Percentiles rank a stretch among this genome's conserved stretches.
phyloP scores from a whole-genome alignment of 2,329 filamentous ascomycete species.

The Penicillium sp. region DNA sequence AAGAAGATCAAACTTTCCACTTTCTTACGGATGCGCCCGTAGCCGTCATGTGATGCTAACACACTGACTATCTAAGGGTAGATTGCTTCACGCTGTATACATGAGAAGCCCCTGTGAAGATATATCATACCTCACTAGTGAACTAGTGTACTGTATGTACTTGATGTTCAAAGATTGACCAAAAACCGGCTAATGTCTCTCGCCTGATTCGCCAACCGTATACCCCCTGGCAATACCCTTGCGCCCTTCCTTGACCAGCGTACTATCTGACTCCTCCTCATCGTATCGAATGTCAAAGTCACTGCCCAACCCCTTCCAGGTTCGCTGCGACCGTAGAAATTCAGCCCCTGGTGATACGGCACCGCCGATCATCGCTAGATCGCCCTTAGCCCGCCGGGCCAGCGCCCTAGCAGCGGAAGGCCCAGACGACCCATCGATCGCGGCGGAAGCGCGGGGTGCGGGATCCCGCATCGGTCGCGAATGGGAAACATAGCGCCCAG shows the following conservation, averaged over 20 bases:
- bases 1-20: not conserved
- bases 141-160: not conserved
- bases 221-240: constrained; percentile 90
- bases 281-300: constrained; percentile 70
- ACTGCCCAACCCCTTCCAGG: constrained; percentile 88
- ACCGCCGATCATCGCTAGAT: constrained; percentile 79
- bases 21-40: constrained; percentile 23
- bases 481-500: constrained; percentile 77
- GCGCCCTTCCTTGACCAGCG: constrained; percentile 78
- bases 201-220: constrained; percentile 63
- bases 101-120: not conserved
- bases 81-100: not conserved
- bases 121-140: not conserved
- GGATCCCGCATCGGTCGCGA: constrained; percentile 54
- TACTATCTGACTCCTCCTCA: constrained; percentile 57
- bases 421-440: constrained; percentile 24
- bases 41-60: constrained; percentile 26
- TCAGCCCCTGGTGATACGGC: constrained; percentile 90
- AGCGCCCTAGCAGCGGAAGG: constrained; percentile 51
- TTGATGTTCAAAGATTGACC: not conserved
- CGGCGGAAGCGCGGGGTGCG: constrained; percentile 31
- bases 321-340: constrained; percentile 76
- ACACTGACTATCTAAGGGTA: not conserved
- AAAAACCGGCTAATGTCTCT: constrained; percentile 30
- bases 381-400: constrained; percentile 64